A percentile compares a stretch with the other conserved stretches of the same genome.
Evolutionary conservation across 805 yeast species (phyloP).

Genomic region (Candida easanensis): DNA sequence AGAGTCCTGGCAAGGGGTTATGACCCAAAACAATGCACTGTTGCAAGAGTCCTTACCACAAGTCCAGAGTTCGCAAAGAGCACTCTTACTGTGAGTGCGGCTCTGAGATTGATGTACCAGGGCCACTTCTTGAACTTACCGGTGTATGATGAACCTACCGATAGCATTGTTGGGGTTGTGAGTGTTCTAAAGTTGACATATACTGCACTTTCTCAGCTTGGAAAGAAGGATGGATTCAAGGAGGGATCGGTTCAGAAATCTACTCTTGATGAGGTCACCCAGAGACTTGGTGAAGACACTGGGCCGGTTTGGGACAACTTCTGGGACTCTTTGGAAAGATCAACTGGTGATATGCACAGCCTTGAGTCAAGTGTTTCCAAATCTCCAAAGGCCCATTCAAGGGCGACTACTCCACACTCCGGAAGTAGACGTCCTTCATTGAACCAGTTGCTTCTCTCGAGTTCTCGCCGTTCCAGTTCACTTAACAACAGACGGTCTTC

Average conservation of each 20-base stretch:
- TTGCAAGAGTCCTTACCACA: constrained; percentile 43
- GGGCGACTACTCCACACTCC: constrained; percentile 23
- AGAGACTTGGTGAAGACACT: constrained; percentile 23
- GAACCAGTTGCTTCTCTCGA: constrained; percentile 16
- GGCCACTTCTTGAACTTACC: constrained; percentile 46
- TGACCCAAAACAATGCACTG: constrained; percentile 36
- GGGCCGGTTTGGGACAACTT: constrained; percentile 30
- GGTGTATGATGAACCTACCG: constrained; percentile 29
- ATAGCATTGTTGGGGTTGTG: constrained; percentile 37
- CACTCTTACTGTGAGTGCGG: constrained; percentile 38
- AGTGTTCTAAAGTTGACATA: constrained; percentile 43
- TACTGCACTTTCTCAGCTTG: constrained; percentile 37
- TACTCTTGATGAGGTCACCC: constrained; percentile 24
- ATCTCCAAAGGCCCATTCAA: constrained; percentile 21
- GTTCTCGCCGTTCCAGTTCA: constrained; percentile 23
- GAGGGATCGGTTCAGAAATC: constrained; percentile 18
- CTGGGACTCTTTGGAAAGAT: constrained; percentile 32
- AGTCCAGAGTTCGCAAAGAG: constrained; percentile 44
- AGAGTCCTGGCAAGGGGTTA: constrained; percentile 37
- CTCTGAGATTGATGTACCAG: constrained; percentile 44
- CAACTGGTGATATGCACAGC: constrained; percentile 27
- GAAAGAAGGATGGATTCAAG: constrained; percentile 24
- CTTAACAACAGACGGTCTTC: constrained; percentile 11
- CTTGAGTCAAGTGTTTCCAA: constrained; percentile 25
- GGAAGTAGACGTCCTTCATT: constrained; percentile 21